These are phyloP conservation scores for Citrus reticulata DNA, from an alignment of 345 rosid genomes.

Conservation along the genomic window DNA sequence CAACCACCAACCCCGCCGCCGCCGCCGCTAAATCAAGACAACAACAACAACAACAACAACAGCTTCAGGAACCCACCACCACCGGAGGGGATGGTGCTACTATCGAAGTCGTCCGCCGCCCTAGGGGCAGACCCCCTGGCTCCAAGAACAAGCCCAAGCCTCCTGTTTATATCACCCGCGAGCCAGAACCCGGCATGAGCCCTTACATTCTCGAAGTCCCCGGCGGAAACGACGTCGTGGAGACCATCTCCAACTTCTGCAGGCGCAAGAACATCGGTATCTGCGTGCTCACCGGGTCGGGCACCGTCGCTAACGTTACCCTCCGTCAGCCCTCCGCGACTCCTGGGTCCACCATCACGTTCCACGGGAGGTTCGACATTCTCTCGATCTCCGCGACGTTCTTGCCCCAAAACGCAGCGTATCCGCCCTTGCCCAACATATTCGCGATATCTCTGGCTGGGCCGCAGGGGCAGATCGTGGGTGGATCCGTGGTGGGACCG, in stretches of 20 bases:
- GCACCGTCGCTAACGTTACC: conserved; percentile 78
- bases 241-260: conserved; percentile 61
- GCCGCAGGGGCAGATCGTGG: conserved; percentile 92
- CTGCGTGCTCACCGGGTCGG: conserved; percentile 76
- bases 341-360: conserved; percentile 71
- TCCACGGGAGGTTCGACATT: conserved; percentile 86
- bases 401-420: conserved; percentile 46
- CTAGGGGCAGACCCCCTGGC: conserved; percentile 88
- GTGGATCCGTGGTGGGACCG: conserved; percentile 76
- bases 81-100: conserved; percentile 50
- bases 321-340: conserved; percentile 81
- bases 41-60: not conserved
- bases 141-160: conserved; percentile 87
- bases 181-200: conserved; percentile 67
- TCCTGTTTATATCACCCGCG: conserved; percentile 57
- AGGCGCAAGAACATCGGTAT: conserved; percentile 56
- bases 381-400: conserved; percentile 84
- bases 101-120: conserved; percentile 75
- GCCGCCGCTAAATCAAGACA: conserved; percentile 3
- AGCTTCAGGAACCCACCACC: not conserved
- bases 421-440: conserved; percentile 41
- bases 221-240: conserved; percentile 68
- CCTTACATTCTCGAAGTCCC: conserved; percentile 89
- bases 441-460: conserved; percentile 81
- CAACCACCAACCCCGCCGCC: conserved; percentile 12